Percentiles rank a stretch among this genome's conserved stretches.
These are phyloP conservation scores for Penicillium sp. DNA, from an alignment of 2,329 filamentous ascomycete genomes.

Conservation along the genomic window DNA sequence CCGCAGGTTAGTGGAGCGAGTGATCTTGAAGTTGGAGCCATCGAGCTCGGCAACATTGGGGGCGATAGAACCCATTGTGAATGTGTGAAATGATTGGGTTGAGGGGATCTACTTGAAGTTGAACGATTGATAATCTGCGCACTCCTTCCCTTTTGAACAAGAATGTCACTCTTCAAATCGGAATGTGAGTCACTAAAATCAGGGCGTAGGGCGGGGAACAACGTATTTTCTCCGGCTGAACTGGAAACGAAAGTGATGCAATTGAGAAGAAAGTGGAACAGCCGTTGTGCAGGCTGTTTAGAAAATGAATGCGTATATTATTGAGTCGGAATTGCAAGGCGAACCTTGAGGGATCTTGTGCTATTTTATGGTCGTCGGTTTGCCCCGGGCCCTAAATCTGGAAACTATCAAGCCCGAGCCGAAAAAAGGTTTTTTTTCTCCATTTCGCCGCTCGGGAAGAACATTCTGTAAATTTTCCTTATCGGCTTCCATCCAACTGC, in stretches of 20 bases:
- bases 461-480: slow-evolving; percentile 19
- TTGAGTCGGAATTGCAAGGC: not conserved
- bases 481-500: slow-evolving; percentile 21
- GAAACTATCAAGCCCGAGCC: slow-evolving; percentile 11
- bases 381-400: slow-evolving; percentile 20
- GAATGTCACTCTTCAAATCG: not conserved
- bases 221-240: not conserved
- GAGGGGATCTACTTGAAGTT: not conserved
- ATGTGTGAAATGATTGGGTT: not conserved
- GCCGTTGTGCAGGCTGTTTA: not conserved
- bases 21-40: slow-evolving; percentile 46
- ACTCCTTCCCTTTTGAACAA: not conserved
- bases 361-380: slow-evolving; percentile 23
- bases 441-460: slow-evolving; percentile 19
- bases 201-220: not conserved
- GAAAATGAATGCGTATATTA: not conserved
- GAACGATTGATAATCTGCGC: not conserved
- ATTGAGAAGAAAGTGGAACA: not conserved
- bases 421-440: slow-evolving; percentile 28
- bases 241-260: not conserved
- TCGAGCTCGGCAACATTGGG: slow-evolving; percentile 41
- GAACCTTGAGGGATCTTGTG: slow-evolving; percentile 3
- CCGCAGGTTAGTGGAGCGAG: slow-evolving; percentile 40
- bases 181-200: slow-evolving; percentile 1
- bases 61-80: slow-evolving; percentile 38